Percentiles rank a stretch among this genome's conserved stretches.
These are phyloP conservation scores for Themeda triandra DNA, from an alignment of 176 grass and related monocot species.

Conservation along the genomic window DNA sequence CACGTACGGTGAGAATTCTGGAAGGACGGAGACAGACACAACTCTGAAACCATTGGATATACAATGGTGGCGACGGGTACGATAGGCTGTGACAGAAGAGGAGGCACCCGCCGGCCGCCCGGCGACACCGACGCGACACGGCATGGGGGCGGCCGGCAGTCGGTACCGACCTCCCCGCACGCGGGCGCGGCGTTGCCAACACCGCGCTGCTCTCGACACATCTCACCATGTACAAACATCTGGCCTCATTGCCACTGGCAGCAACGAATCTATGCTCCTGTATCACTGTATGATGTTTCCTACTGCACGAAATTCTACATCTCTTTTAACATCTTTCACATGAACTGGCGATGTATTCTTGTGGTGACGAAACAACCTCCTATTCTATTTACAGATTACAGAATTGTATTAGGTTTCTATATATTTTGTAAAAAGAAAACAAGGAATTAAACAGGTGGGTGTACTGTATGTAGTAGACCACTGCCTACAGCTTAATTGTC, in stretches of 20 bases:
- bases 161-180: background rate
- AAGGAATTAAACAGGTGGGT: background rate
- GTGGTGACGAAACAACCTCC: background rate
- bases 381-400: slow-evolving; percentile 14
- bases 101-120: background rate
- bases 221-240: background rate
- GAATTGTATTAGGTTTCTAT: background rate
- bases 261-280: background rate
- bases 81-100: background rate
- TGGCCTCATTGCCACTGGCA: background rate
- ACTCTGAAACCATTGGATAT: too few species aligned
- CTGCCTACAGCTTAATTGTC: background rate
- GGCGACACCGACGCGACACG: background rate
- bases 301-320: background rate
- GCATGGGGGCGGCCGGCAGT: background rate
- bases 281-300: background rate
- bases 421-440: background rate
- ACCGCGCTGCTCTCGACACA: background rate
- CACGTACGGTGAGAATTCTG: background rate
- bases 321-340: background rate
- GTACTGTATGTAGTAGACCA: background rate
- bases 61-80: background rate
- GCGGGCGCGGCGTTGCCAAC: slow-evolving; percentile 8
- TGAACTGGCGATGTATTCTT: background rate
- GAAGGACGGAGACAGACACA: background rate